Evolutionary conservation across 1,139 yeast species (phyloP).

Genomic region (Petasospora rhodanensis): DNA sequence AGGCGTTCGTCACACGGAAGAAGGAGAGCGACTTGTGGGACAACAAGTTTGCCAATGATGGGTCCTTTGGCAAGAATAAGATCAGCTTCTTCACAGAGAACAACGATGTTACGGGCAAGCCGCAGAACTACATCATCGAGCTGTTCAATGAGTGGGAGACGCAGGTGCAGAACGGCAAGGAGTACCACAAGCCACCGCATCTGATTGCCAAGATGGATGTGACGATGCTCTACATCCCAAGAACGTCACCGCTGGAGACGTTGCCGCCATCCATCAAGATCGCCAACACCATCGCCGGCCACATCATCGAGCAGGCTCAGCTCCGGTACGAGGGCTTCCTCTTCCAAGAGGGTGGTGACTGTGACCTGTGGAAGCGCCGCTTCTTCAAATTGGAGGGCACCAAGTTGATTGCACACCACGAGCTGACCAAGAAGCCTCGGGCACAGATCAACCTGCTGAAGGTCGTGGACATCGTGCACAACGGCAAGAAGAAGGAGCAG

Average conservation of each 20-base stretch:
- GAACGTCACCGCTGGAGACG: constrained; percentile 49
- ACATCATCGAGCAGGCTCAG: constrained; percentile 38
- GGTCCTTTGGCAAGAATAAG: constrained; percentile 79
- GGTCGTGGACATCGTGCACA: constrained; percentile 50
- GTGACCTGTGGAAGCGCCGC: constrained; percentile 57
- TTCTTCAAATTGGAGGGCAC: constrained; percentile 58
- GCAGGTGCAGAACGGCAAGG: constrained; percentile 30
- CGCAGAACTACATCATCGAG: constrained; percentile 49
- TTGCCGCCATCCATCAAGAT: constrained; percentile 62
- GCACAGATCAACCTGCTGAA: constrained; percentile 64
- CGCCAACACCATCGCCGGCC: constrained; percentile 50
- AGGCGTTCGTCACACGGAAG: constrained; percentile 49
- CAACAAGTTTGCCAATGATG: constrained; percentile 67
- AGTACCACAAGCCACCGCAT: constrained; percentile 46
- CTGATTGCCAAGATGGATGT: constrained; percentile 64
- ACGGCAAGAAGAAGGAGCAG: constrained; percentile 33
- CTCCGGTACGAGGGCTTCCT: constrained; percentile 53
- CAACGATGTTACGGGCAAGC: constrained; percentile 48
- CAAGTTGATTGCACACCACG: constrained; percentile 62
- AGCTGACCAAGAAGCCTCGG: constrained; percentile 53
- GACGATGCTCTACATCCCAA: constrained; percentile 68
- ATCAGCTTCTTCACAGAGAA: constrained; percentile 58
- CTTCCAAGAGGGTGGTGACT: constrained; percentile 79
- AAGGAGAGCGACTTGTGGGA: constrained; percentile 51
- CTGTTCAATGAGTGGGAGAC: constrained; percentile 83